Conservation (phyloP, 306 rosid species). For the Datisca glomerata region DNA sequence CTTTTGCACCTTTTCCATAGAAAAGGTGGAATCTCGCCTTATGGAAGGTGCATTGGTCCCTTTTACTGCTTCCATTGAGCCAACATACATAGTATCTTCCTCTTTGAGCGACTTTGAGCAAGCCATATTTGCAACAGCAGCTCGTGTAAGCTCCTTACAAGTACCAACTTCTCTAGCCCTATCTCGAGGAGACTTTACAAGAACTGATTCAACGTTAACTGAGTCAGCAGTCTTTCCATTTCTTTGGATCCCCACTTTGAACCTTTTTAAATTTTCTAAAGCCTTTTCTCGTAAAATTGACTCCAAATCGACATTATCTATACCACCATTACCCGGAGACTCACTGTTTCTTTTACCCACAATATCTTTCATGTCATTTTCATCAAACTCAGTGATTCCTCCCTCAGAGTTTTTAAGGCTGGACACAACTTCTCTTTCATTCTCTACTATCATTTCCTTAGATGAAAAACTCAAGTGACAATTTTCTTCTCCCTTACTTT, state of each 20-base stretch:
- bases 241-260: slow-evolving; percentile 27
- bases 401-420: slow-evolving; percentile 10
- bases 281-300: slow-evolving; percentile 65
- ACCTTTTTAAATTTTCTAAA: slow-evolving; percentile 69
- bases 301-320: slow-evolving; percentile 46
- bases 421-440: slow-evolving; percentile 24
- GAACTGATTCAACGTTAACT: slow-evolving; percentile 22
- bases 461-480: slow-evolving; percentile 14
- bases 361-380: slow-evolving; percentile 14
- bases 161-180: slow-evolving; percentile 17
- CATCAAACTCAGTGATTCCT: slow-evolving; percentile 3
- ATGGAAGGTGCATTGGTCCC: slow-evolving; percentile 14
- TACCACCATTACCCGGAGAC: slow-evolving; percentile 16
- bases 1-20: slow-evolving; percentile 15
- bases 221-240: slow-evolving; percentile 18
- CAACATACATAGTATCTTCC: slow-evolving; percentile 9
- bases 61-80: slow-evolving; percentile 18
- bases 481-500: slow-evolving; percentile 34
- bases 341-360: slow-evolving; percentile 22
- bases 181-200: slow-evolving; percentile 20
- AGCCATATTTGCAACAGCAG: slow-evolving; percentile 8
- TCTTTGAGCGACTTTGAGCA: slow-evolving; percentile 15
- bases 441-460: slow-evolving; percentile 24
- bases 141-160: slow-evolving; percentile 14
- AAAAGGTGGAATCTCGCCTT: slow-evolving; percentile 17